Evolutionary conservation across 495 filamentous ascomycete species (phyloP).

Genomic region (Alectoria sarmentosa): DNA sequence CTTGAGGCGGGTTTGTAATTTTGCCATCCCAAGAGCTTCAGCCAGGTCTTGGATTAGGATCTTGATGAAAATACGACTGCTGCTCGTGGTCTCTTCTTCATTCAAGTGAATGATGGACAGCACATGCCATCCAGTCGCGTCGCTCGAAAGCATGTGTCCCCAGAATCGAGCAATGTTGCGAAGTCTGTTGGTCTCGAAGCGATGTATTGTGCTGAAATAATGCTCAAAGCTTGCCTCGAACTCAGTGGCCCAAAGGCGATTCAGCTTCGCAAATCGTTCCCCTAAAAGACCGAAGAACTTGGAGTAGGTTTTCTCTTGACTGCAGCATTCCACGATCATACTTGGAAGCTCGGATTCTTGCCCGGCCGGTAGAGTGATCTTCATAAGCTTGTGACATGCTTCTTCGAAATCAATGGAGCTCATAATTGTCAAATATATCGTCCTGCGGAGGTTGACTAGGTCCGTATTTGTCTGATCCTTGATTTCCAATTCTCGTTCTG

Average conservation of each 20-base stretch:
- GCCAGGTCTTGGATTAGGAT: conserved; percentile 91
- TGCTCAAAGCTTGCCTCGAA: conserved; percentile 84
- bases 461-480: conserved; percentile 96
- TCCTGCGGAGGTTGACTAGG: conserved; percentile 84
- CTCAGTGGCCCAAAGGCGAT: conserved; percentile 85
- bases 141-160: conserved; percentile 77
- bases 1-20: conserved; percentile 64
- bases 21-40: conserved; percentile 77
- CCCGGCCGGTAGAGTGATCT: conserved; percentile 79
- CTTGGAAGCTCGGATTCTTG: conserved; percentile 84
- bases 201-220: conserved; percentile 96
- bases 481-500: conserved; percentile 77
- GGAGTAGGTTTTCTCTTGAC: conserved; percentile 89
- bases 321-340: conserved; percentile 95
- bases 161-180: conserved; percentile 95
- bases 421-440: conserved; percentile 97
- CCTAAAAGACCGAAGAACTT: conserved; percentile 95
- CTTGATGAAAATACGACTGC: conserved; percentile 95
- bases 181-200: conserved; percentile 88
- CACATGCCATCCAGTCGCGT: conserved; percentile 89
- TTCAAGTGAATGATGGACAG: conserved; percentile 79
- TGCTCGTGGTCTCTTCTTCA: conserved; percentile 93
- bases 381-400: conserved; percentile 91
- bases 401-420: conserved; percentile 91
- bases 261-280: conserved; percentile 91